phyloP scores from a whole-genome alignment of 495 filamentous ascomycete species.

The Neurospora sp. region DNA sequence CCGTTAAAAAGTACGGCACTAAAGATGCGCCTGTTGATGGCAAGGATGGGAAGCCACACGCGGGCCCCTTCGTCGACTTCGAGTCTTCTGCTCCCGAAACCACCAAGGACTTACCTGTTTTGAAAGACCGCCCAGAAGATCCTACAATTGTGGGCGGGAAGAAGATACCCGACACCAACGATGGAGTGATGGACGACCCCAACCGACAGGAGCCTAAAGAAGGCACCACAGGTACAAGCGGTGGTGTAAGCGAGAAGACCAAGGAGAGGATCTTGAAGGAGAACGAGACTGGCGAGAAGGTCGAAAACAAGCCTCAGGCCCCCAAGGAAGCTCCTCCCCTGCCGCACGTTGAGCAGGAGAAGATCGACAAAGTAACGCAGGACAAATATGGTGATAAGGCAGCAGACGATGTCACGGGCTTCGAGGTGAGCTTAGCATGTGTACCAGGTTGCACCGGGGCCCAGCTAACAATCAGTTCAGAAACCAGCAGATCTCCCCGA shows the following conservation, averaged over 20 bases:
- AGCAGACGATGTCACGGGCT: slow-evolving; percentile 41
- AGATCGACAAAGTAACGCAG: slow-evolving; percentile 34
- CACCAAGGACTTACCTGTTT: slow-evolving; percentile 31
- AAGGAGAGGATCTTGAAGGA: slow-evolving; percentile 56
- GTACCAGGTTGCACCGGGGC: not conserved
- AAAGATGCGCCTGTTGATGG: slow-evolving; percentile 92
- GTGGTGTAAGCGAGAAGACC: slow-evolving; percentile 75
- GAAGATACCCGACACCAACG: slow-evolving; percentile 65
- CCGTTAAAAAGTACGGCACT: slow-evolving; percentile 46
- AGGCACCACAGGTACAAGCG: slow-evolving; percentile 78
- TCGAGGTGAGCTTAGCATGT: slow-evolving; percentile 48
- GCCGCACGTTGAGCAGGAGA: slow-evolving; percentile 67
- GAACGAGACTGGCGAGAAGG: slow-evolving; percentile 46
- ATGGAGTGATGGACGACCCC: slow-evolving; percentile 88
- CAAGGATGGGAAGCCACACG: slow-evolving; percentile 89
- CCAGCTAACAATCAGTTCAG: slow-evolving; percentile 31
- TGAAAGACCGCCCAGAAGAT: slow-evolving; percentile 40
- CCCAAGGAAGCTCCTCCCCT: slow-evolving; percentile 79
- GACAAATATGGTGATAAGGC: slow-evolving; percentile 19
- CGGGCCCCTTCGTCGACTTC: slow-evolving; percentile 75
- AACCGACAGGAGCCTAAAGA: slow-evolving; percentile 61
- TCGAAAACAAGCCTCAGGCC: slow-evolving; percentile 65
- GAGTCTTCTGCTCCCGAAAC: slow-evolving; percentile 29
- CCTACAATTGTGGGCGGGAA: slow-evolving; percentile 47
- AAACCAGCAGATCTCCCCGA: slow-evolving; percentile 75